Evolutionary conservation across 2,329 filamentous ascomycete genomes (phyloP).

Genomic region (Cladorrhinum sp.): DNA sequence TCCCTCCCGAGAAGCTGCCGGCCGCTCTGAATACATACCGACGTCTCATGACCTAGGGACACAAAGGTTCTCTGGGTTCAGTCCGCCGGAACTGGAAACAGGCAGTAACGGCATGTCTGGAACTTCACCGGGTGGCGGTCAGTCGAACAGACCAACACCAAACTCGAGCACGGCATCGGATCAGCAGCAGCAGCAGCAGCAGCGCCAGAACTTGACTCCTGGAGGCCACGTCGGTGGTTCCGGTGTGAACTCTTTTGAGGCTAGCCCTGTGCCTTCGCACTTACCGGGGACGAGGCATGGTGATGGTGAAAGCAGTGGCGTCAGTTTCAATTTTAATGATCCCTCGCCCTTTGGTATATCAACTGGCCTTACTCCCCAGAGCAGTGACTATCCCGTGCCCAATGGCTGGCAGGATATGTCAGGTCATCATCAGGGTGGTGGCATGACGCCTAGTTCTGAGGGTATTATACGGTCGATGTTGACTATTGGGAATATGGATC

Average conservation of each 20-base stretch:
- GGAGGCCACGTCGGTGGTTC: slow-evolving; percentile 37
- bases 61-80: slow-evolving; percentile 32
- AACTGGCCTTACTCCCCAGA: slow-evolving; percentile 30
- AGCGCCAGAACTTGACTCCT: slow-evolving; percentile 27
- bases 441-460: slow-evolving; percentile 55
- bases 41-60: slow-evolving; percentile 16
- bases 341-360: slow-evolving; percentile 37
- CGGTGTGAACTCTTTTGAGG: slow-evolving; percentile 46
- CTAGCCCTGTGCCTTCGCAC: slow-evolving; percentile 48
- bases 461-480: slow-evolving; percentile 56
- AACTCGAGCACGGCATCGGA: slow-evolving; percentile 54
- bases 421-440: slow-evolving; percentile 34
- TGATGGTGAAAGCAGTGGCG: slow-evolving; percentile 34
- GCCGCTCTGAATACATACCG: slow-evolving; percentile 17
- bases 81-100: slow-evolving; percentile 40
- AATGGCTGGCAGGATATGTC: slow-evolving; percentile 44
- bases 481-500: slow-evolving; percentile 58
- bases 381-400: slow-evolving; percentile 40
- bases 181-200: too few relatives aligned
- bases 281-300: slow-evolving; percentile 30
- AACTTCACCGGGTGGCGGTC: slow-evolving; percentile 47
- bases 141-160: slow-evolving; percentile 56
- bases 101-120: slow-evolving; percentile 46
- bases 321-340: slow-evolving; percentile 41
- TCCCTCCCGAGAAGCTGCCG: slow-evolving; percentile 21